Percentiles rank a stretch among this genome's conserved stretches.
Conservation (phyloP, 495 filamentous ascomycete species). For the Talaromyces nanjingensis region DNA sequence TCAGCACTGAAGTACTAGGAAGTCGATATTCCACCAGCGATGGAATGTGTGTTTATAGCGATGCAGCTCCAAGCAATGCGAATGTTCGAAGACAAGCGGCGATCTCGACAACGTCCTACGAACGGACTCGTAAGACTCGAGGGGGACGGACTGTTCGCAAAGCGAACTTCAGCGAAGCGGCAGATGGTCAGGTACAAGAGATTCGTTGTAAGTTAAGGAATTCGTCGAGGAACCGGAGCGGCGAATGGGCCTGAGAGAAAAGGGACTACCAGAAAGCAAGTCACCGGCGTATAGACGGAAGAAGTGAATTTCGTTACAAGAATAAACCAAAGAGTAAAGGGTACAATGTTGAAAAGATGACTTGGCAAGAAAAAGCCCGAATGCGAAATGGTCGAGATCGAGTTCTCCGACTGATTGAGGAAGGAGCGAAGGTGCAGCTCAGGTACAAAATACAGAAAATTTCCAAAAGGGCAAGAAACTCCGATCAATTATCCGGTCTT, state of each 20-base stretch:
- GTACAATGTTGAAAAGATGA: neutral
- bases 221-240: neutral
- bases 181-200: neutral
- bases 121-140: neutral
- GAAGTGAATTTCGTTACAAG: neutral
- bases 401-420: neutral
- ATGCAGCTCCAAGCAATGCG: neutral
- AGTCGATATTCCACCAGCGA: neutral
- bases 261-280: neutral
- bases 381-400: neutral
- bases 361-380: neutral
- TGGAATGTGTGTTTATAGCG: neutral
- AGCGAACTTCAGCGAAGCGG: neutral
- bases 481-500: neutral
- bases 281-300: neutral
- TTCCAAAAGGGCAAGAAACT: constrained; percentile 5
- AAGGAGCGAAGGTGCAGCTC: neutral
- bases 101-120: neutral
- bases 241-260: neutral
- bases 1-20: neutral
- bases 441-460: constrained; percentile 1
- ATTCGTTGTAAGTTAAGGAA: neutral
- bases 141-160: neutral
- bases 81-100: neutral
- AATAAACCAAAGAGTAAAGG: neutral